Base-by-base conservation (phyloP, 2,329 filamentous ascomycete genomes). In the Fusarium verrucosum region DNA sequence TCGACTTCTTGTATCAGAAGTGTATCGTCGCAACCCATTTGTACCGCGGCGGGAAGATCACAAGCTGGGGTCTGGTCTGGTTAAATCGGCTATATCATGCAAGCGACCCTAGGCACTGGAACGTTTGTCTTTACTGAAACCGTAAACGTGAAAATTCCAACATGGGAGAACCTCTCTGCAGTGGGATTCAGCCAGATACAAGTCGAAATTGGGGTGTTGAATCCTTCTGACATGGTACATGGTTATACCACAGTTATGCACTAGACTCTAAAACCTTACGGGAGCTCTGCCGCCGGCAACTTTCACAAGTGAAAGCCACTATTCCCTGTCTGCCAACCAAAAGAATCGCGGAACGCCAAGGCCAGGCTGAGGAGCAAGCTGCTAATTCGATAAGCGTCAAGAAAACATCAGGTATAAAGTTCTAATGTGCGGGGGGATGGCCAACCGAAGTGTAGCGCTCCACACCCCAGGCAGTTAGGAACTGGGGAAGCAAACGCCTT, bases 341-440 rank as follows among this genome's bases (percentile, higher is more conserved):
- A 54, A 44, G 36, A 52, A 45, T 53, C 55, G 64, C 45, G 49
- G 56, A 37, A 40, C 42, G 57, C 62, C 49, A 53, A 50, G 43
- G 44, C 47, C 55, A 47, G 49, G 47, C 57, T 62, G 19, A 26
- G 36, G 14, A 43, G 56, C 40, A 69, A 55, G 55, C 58, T 55
- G 54, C 51, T 64, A 57, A 65, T 53, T 61, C 50, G 54, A 65
- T 66, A 44, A 41, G 61, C 64, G 58, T 69, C 61, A 70, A 66
- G 47, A 62, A 51, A 59, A 57, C 66, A 69, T 70, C 64, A 70
- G 61, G 55, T 32, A 60, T 65, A 32, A 53, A 50, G 53, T 45
- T 69, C 51, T 59, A 58, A 63, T 62, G 55, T 69, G 69, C 60
- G 69, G 68, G 68, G 68, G 66, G 60, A 67, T 40, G 56, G 53